phyloP scores from a whole-genome alignment of 169 alveolate species.

The Plasmodium inui region DNA sequence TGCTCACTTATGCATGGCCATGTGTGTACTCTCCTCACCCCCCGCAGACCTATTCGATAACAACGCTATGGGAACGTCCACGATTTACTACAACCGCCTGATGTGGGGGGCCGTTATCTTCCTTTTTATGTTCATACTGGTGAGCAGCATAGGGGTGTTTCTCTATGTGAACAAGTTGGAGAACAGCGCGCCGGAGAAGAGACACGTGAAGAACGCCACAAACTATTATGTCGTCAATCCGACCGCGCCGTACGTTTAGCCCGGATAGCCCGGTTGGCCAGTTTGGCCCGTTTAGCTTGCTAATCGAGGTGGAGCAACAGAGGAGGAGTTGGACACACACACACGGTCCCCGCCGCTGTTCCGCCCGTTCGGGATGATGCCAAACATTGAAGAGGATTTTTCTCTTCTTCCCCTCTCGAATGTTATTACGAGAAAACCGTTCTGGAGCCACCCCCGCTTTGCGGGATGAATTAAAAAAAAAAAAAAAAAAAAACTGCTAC shows the following conservation, averaged over 20 bases:
- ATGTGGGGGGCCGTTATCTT: conserved; percentile 70
- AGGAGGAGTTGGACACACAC: neutral
- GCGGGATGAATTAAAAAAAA: neutral
- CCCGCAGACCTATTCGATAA: conserved; percentile 35
- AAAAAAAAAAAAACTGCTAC: neutral
- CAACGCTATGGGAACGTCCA: conserved; percentile 59
- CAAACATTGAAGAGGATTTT: neutral
- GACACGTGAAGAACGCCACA: neutral
- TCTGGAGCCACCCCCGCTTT: neutral
- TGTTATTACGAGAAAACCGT: neutral
- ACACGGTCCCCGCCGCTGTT: neutral
- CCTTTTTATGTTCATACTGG: conserved; percentile 50
- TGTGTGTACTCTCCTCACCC: neutral
- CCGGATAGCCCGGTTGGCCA: neutral
- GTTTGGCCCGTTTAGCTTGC: neutral
- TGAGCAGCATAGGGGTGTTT: conserved; percentile 47
- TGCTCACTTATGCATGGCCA: neutral
- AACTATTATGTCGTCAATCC: conserved; percentile 53
- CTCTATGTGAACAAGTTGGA: conserved; percentile 51
- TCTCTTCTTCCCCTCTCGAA: neutral
- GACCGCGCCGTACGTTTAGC: neutral
- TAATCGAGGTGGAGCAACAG: neutral
- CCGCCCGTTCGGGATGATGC: neutral
- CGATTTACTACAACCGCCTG: conserved; percentile 58
- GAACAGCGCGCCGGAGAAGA: neutral